phyloP scores from a whole-genome alignment of 495 filamentous ascomycete genomes.

The Trichoderma gamsii region DNA sequence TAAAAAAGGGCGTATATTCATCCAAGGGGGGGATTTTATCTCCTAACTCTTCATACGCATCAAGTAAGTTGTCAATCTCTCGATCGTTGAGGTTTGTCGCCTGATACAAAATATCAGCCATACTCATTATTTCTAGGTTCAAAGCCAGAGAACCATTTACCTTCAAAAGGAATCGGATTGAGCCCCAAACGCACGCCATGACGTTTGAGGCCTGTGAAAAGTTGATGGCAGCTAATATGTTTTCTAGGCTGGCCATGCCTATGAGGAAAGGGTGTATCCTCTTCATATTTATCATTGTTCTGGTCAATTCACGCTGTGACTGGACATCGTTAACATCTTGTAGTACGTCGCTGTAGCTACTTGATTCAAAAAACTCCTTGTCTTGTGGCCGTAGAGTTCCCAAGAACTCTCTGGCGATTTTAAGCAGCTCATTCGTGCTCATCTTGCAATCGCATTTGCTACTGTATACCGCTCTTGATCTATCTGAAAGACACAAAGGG shows the following conservation, averaged over 20 bases:
- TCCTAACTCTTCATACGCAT: not conserved
- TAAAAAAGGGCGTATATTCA: not conserved
- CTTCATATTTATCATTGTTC: slow-evolving; percentile 1
- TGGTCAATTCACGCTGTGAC: not conserved
- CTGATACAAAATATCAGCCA: not conserved
- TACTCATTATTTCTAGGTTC: not conserved
- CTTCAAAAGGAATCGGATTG: not conserved
- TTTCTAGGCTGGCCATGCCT: not conserved
- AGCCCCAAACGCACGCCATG: not conserved
- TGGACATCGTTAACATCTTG: not conserved
- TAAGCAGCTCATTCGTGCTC: not conserved
- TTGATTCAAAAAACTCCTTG: not conserved
- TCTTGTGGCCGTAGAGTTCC: not conserved
- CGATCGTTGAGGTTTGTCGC: not conserved
- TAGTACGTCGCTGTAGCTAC: not conserved
- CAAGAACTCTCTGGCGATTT: not conserved
- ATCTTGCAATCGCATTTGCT: not conserved
- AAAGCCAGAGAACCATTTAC: not conserved
- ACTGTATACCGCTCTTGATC: no score
- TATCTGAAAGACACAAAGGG: no score
- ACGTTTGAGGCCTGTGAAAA: not conserved
- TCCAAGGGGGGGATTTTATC: not conserved
- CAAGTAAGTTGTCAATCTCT: not conserved
- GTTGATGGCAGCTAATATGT: not conserved
- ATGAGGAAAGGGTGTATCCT: not conserved